phyloP scores from a whole-genome alignment of 768 basidiomycete genomes.

The Amanita rimosa region DNA sequence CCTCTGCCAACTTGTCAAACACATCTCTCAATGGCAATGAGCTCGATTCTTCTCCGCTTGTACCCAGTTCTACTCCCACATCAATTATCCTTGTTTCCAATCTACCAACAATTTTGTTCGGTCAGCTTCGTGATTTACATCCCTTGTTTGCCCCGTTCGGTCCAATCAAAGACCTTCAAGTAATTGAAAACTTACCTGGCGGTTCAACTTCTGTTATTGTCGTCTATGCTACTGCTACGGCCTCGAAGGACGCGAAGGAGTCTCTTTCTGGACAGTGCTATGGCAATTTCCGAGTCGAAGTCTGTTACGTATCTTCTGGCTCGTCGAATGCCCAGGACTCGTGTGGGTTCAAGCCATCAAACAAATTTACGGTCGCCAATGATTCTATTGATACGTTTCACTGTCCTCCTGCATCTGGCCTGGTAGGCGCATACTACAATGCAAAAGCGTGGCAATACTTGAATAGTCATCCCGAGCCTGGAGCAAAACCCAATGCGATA shows the following conservation, averaged over 20 bases:
- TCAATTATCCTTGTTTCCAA: slow-evolving; percentile 50
- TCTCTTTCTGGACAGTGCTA: slow-evolving; percentile 54
- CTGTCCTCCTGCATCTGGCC: neutral
- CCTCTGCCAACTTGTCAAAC: slow-evolving; percentile 21
- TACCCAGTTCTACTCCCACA: slow-evolving; percentile 29
- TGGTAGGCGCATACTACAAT: neutral
- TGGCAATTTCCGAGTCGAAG: slow-evolving; percentile 29
- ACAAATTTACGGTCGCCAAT: neutral
- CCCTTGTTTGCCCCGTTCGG: slow-evolving; percentile 72
- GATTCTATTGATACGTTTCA: neutral
- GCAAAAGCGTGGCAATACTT: neutral
- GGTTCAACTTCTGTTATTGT: slow-evolving; percentile 46
- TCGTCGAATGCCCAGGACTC: neutral
- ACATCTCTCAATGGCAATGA: slow-evolving; percentile 22
- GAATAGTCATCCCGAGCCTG: neutral
- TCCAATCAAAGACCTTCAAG: slow-evolving; percentile 48
- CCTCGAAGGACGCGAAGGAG: slow-evolving; percentile 57
- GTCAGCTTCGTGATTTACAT: slow-evolving; percentile 52
- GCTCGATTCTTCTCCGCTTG: slow-evolving; percentile 19
- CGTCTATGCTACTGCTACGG: slow-evolving; percentile 42
- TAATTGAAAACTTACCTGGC: slow-evolving; percentile 26
- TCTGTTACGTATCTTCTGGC: slow-evolving; percentile 4
- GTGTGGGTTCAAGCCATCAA: neutral
- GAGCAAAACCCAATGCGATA: neutral
- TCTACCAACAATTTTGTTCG: slow-evolving; percentile 56